A percentile compares a stretch with the other conserved stretches of the same genome.
Evolutionary conservation across 805 yeast species (phyloP).

Genomic region (Barnettozyma vustinii): DNA sequence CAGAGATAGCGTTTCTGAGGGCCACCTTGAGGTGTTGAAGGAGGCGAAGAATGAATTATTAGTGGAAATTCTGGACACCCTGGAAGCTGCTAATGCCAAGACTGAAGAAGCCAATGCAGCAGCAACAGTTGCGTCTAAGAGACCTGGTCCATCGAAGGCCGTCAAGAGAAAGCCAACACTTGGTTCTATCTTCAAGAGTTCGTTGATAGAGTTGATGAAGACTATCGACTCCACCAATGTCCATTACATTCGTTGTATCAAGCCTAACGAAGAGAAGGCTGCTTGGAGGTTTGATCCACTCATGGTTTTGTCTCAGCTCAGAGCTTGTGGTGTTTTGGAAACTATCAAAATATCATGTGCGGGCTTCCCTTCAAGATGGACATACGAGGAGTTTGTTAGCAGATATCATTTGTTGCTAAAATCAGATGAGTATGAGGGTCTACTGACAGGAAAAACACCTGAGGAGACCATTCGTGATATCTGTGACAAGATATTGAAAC

Average conservation of each 20-base stretch:
- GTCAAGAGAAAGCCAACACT: slow-evolving; percentile 81
- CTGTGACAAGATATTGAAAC: slow-evolving; percentile 61
- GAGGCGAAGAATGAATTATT: slow-evolving; percentile 64
- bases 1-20: slow-evolving; percentile 96
- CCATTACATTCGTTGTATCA: slow-evolving; percentile 94
- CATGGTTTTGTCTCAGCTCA: slow-evolving; percentile 89
- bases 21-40: slow-evolving; percentile 80
- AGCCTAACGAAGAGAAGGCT: slow-evolving; percentile 88
- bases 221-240: slow-evolving; percentile 94
- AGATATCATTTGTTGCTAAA: slow-evolving; percentile 81
- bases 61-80: slow-evolving; percentile 54
- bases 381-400: slow-evolving; percentile 87
- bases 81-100: slow-evolving; percentile 45
- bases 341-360: slow-evolving; percentile 96
- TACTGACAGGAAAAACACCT: slow-evolving; percentile 46
- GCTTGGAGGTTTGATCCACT: slow-evolving; percentile 96
- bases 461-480: slow-evolving; percentile 55
- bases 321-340: slow-evolving; percentile 98
- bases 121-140: slow-evolving; percentile 26
- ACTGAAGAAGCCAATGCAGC: slow-evolving; percentile 27
- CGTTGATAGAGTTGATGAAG: slow-evolving; percentile 86
- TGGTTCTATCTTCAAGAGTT: slow-evolving; percentile 90
- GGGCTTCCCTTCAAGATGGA: slow-evolving; percentile 96
- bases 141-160: slow-evolving; percentile 34
- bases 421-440: slow-evolving; percentile 61